Evolutionary conservation across 2,329 filamentous ascomycete genomes (phyloP).

Genomic region (Fusarium sp.): DNA sequence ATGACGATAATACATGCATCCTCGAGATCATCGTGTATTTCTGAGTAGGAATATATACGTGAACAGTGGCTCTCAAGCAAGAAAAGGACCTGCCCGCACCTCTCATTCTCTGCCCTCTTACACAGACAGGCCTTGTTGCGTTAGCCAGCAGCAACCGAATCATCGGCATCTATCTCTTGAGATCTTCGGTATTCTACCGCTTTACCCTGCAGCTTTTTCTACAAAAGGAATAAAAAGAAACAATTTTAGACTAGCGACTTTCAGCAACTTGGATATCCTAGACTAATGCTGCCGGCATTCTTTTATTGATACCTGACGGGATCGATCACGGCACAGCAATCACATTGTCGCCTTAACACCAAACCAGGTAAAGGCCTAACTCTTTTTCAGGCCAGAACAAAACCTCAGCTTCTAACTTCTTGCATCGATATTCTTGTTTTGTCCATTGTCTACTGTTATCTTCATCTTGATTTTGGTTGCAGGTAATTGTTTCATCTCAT

Average conservation of each 20-base stretch:
- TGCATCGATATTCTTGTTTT: neutral
- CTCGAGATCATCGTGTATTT: neutral
- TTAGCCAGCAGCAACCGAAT: constrained; percentile 22
- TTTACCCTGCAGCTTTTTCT: constrained; percentile 7
- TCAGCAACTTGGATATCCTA: neutral
- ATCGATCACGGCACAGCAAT: constrained; percentile 25
- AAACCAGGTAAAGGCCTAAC: constrained; percentile 18
- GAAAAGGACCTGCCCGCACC: neutral
- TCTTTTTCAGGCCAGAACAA: neutral
- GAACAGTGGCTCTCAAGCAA: neutral
- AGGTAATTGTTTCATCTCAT: neutral
- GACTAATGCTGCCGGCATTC: neutral
- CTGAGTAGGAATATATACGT: neutral
- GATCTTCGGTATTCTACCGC: constrained; percentile 29
- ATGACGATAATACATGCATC: neutral
- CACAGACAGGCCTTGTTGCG: constrained; percentile 17
- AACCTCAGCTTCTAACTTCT: constrained; percentile 13
- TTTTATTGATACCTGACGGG: constrained; percentile 25
- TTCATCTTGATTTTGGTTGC: constrained; percentile 2
- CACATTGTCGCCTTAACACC: constrained; percentile 8
- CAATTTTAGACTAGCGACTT: neutral
- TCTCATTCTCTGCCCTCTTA: neutral
- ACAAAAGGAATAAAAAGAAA: constrained; percentile 6
- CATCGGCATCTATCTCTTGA: constrained; percentile 7
- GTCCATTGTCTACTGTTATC: neutral